Evolutionary conservation across 495 filamentous ascomycete genomes (phyloP), one percentile per base, ranked within the genome.

Genomic region (Aspergillus heteromorphus): DNA sequence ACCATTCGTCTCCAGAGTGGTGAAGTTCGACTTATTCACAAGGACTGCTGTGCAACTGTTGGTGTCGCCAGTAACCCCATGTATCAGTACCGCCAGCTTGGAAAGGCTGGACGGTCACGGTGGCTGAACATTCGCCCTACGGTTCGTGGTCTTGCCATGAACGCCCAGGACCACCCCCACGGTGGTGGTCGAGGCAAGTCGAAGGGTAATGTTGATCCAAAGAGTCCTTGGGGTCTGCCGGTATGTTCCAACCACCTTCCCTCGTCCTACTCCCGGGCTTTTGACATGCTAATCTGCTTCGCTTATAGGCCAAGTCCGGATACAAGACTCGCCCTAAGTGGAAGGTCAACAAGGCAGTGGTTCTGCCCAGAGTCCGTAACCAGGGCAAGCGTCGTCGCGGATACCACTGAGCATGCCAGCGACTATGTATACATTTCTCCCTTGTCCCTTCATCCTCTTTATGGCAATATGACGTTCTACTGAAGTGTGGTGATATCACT

Each of bases 141-240:
- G 6, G 93, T 98, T 30, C 82, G 93, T 73, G 93, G 93, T 85
- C 69, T 98, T 63, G 93, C 93, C 17, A 98, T 98, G 93, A 98
- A 98, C 71, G 91, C 92, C 55, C 82, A 75, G 56, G 95, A 98
- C 60, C 93, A 98, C 82, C 92, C 93, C 61, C 93, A 98, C 73
- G 93, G 93, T 81, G 93, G 93, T 86, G 93, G 93, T 67, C 81
- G 95, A 76, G 93, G 93, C 68, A 98, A 98, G 77, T 95, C 90
- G 20, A 97, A 98, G 87, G 92, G 93, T 79, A 97, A 97, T 70
- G 81, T 88, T 52, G 76, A 93, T 67, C 92, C 95, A 41, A 88
- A 91, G 67, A 95, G 89, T 75, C 91, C 91, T 55, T 98, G 93
- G 93, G 95, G 95, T 63, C 85, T 83, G 66, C 91, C 90, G 73